Conservation (phyloP, 345 rosid species). For the Lagerstroemia speciosa region DNA sequence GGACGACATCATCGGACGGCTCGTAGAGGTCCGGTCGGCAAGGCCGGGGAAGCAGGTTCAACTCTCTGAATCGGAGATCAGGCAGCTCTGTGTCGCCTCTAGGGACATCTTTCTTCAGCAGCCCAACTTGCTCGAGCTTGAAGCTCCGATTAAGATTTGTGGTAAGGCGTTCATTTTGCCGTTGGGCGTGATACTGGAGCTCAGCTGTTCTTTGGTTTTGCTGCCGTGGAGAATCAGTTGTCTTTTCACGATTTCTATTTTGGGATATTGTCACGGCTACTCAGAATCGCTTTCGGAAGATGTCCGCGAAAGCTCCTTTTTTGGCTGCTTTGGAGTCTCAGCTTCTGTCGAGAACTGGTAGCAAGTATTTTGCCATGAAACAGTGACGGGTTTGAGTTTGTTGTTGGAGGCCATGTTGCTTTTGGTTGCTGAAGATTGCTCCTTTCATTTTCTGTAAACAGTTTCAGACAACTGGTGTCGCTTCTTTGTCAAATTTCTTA, state of each 20-base stretch:
- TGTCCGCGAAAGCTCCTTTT: not conserved
- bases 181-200: not conserved
- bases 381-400: not conserved
- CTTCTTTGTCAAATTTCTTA: not conserved
- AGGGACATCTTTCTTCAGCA: slow-evolving; percentile 73
- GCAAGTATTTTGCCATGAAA: not conserved
- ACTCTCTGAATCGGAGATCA: slow-evolving; percentile 87
- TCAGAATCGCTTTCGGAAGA: not conserved
- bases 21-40: slow-evolving; percentile 79
- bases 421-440: too few relatives aligned
- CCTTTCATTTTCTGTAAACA: not conserved
- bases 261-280: not conserved
- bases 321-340: not conserved
- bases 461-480: not conserved
- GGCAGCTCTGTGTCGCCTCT: slow-evolving; percentile 69
- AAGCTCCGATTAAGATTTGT: slow-evolving; percentile 93
- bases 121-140: slow-evolving; percentile 89
- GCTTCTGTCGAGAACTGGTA: not conserved
- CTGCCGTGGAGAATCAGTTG: not conserved
- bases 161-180: slow-evolving; percentile 28
- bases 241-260: not conserved
- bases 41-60: slow-evolving; percentile 93
- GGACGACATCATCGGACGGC: slow-evolving; percentile 72
- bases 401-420: not conserved
- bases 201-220: not conserved